Base-by-base conservation (phyloP, 345 rosid genomes). In the Euphorbia pulcherrima region DNA sequence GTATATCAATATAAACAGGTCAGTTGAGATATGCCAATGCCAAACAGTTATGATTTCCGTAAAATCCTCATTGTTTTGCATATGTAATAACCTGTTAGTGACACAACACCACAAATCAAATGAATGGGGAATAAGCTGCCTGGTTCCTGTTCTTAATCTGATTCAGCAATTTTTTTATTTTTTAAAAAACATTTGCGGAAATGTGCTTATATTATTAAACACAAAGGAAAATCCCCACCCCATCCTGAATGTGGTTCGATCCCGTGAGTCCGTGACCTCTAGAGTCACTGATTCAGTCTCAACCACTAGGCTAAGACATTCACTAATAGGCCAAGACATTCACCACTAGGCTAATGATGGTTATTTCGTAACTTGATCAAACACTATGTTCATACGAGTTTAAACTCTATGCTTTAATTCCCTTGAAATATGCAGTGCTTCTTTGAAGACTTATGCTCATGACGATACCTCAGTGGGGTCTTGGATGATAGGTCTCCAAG, bases 401-500 rank as follows among this genome's bases (percentile, higher is more conserved):
- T 73, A 24, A 47, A 56, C 9, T 44, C 21, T 52, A 30, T n/a
- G 14, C 28, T 62, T 21, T 6, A 21, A 30, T 65, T n/a, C 28
- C 2, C 18, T 29, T 62, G 48, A 56, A 33, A 47, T 39, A 8
- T 73, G 83, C 92, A 94, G 99, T 80, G 99, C 92, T 74, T 88
- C 93, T 10, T 83, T 94, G 78, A 91, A 92, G 88, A 78, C 85
- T 37, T 91, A 87, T 50, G 96, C 96, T 21, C 84, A 83, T 74
- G 99, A 94, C 62, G 97, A 94, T 81, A 78, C 54, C 73, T 83
- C 97, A 6, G 72, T 88, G 1, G 99, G 99, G 57, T 94, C 99
- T 64, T 94, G 97, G 99, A 88, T 94, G 96, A 89, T 94, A 83
- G 97, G 99, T 74, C 61, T 94, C 53, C 86, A 83, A 56, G 90